phyloP scores from a whole-genome alignment of 2,329 filamentous ascomycete species.

The Talaromyces sp. region DNA sequence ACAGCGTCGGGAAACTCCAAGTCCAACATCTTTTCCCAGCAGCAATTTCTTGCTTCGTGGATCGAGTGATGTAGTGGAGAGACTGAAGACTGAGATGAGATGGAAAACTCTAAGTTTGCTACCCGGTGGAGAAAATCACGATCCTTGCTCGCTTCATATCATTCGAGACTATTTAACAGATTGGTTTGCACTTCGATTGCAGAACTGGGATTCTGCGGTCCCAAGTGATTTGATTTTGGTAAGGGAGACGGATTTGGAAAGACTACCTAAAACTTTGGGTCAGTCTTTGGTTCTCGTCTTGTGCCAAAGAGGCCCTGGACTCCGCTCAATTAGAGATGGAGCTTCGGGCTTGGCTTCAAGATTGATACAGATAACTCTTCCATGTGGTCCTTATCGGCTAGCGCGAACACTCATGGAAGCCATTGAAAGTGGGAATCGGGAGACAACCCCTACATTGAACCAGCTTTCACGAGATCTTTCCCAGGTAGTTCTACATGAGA shows the following conservation, averaged over 20 bases:
- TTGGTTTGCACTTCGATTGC: not conserved
- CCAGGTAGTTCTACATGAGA: not conserved
- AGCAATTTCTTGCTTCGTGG: not conserved
- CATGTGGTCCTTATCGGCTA: conserved; percentile 19
- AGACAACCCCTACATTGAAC: not conserved
- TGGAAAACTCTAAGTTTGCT: not conserved
- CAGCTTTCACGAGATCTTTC: not conserved
- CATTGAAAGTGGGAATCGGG: not conserved
- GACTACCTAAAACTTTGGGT: not conserved
- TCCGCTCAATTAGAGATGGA: not conserved
- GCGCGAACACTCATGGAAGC: conserved; percentile 10
- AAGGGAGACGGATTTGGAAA: not conserved
- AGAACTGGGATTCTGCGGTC: not conserved
- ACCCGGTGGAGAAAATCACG: not conserved
- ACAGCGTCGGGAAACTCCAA: not conserved
- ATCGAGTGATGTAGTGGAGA: not conserved
- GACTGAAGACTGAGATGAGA: not conserved
- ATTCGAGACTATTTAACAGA: not conserved
- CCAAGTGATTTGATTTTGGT: not conserved
- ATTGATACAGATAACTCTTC: conserved; percentile 14
- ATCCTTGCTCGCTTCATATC: not conserved
- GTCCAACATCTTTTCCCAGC: not conserved
- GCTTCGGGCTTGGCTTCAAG: not conserved
- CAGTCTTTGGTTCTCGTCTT: not conserved
- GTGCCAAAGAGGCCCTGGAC: not conserved